Evolutionary conservation across 192 early-diverging fungal genomes (phyloP).

Genomic region (Cetraspora pellucida): DNA sequence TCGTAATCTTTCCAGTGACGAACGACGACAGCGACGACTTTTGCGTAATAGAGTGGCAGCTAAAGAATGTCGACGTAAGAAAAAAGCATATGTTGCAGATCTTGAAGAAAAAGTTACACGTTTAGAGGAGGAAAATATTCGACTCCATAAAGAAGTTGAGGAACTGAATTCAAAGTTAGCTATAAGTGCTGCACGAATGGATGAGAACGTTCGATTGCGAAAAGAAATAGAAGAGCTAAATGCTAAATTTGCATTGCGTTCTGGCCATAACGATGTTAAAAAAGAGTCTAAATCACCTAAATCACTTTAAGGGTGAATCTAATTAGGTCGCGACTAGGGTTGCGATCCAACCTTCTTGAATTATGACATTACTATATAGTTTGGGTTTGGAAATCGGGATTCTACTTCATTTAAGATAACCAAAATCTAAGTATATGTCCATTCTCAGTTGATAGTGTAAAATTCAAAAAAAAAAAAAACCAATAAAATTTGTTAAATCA

Average conservation of each 20-base stretch:
- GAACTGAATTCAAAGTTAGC: slow-evolving; percentile 69
- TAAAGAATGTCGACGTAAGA: slow-evolving; percentile 84
- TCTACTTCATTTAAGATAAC: no score
- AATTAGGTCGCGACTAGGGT: no score
- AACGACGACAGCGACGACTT: slow-evolving; percentile 74
- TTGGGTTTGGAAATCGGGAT: no score
- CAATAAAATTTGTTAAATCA: no score
- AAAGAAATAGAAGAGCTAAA: slow-evolving; percentile 73
- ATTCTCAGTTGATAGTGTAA: no score
- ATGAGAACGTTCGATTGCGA: slow-evolving; percentile 60
- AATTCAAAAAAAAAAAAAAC: no score
- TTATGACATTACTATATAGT: no score
- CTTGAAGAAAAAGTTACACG: slow-evolving; percentile 66
- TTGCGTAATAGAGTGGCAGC: slow-evolving; percentile 78
- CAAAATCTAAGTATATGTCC: no score
- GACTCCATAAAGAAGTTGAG: slow-evolving; percentile 67
- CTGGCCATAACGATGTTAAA: neutral
- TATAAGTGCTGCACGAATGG: slow-evolving; percentile 56
- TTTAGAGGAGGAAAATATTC: slow-evolving; percentile 63
- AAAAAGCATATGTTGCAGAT: slow-evolving; percentile 76
- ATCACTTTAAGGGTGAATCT: neutral
- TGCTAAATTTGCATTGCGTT: slow-evolving; percentile 58
- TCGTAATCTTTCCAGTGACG: slow-evolving; percentile 63
- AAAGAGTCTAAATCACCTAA: neutral
- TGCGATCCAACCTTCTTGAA: no score